A percentile compares a stretch with the other conserved stretches of the same genome.
Conservation (phyloP, 768 basidiomycete genomes). For the Pleurotus salmoneostramineus region DNA sequence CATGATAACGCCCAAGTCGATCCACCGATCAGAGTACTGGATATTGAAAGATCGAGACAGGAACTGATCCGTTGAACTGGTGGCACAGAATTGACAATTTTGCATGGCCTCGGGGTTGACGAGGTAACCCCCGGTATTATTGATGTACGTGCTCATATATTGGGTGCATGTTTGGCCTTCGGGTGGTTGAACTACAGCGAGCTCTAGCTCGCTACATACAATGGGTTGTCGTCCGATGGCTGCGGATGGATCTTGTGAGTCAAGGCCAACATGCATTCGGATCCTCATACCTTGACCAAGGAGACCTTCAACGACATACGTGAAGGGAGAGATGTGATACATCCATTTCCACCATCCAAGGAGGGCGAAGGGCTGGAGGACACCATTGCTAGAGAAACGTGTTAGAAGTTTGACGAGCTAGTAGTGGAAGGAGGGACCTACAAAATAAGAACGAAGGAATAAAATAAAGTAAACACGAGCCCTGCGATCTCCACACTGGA, state of each 20-base stretch:
- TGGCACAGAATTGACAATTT: constrained; percentile 54
- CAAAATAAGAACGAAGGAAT: constrained; percentile 66
- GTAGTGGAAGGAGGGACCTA: constrained; percentile 22
- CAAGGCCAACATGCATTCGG: constrained; percentile 12
- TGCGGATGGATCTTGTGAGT: constrained; percentile 24
- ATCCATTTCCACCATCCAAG: constrained; percentile 76
- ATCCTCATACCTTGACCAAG: constrained; percentile 42
- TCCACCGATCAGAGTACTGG: constrained; percentile 47
- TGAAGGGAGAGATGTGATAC: constrained; percentile 51
- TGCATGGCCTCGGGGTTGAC: constrained; percentile 45
- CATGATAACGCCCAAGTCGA: constrained; percentile 48
- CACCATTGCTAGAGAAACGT: constrained; percentile 47
- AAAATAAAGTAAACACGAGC: constrained; percentile 52
- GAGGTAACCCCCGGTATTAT: constrained; percentile 52
- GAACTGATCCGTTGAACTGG: constrained; percentile 51
- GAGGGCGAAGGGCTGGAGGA: constrained; percentile 57
- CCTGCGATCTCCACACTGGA: constrained; percentile 59
- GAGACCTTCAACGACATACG: constrained; percentile 49
- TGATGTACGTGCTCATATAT: constrained; percentile 51
- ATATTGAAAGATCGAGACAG: constrained; percentile 56
- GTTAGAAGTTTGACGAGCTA: constrained; percentile 7
- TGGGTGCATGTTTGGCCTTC: constrained; percentile 50
- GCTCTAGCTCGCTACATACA: constrained; percentile 58
- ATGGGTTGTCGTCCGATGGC: constrained; percentile 48
- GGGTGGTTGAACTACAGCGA: constrained; percentile 57